Evolutionary conservation across 1,139 yeast species (phyloP).

Genomic region (Geotrichum aggregatum): DNA sequence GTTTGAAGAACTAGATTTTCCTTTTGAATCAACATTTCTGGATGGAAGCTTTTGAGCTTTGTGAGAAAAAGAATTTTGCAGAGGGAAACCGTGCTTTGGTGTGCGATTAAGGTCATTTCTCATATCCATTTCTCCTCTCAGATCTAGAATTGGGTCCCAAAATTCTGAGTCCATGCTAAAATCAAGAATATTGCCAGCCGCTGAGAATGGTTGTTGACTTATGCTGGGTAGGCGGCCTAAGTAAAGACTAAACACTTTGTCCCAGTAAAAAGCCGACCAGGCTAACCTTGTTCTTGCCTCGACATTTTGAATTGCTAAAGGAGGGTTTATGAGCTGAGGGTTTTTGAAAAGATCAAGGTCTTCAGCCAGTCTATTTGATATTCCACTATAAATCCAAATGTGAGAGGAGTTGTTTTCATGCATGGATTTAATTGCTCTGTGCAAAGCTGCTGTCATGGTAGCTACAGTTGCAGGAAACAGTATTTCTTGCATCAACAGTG

Average conservation of each 20-base stretch:
- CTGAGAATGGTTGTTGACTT: constrained; percentile 14
- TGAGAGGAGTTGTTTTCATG: constrained; percentile 11
- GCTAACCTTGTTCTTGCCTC: constrained; percentile 19
- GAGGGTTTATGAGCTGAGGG: constrained; percentile 6
- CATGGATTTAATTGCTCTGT: constrained; percentile 16
- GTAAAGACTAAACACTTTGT: constrained; percentile 19
- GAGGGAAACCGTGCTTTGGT: neutral
- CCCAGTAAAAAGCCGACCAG: constrained; percentile 22
- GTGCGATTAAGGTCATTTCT: constrained; percentile 6
- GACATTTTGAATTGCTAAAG: constrained; percentile 14
- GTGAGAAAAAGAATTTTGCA: neutral
- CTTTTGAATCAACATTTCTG: constrained; percentile 1
- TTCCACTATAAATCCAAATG: constrained; percentile 20
- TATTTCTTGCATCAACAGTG: constrained; percentile 19
- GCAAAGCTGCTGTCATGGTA: constrained; percentile 13
- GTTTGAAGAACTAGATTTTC: neutral
- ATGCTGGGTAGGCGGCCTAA: constrained; percentile 20
- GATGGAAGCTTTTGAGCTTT: neutral
- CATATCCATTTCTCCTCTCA: neutral
- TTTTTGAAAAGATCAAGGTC: constrained; percentile 15
- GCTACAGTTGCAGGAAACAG: constrained; percentile 15
- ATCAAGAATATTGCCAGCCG: constrained; percentile 15
- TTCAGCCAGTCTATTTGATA: constrained; percentile 20
- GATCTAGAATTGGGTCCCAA: constrained; percentile 18
- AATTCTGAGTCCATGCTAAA: constrained; percentile 12